A percentile compares a stretch with the other conserved stretches of the same genome.
phyloP scores from a whole-genome alignment of 352 stramenopile species.

The Globisporangium ultimum region DNA sequence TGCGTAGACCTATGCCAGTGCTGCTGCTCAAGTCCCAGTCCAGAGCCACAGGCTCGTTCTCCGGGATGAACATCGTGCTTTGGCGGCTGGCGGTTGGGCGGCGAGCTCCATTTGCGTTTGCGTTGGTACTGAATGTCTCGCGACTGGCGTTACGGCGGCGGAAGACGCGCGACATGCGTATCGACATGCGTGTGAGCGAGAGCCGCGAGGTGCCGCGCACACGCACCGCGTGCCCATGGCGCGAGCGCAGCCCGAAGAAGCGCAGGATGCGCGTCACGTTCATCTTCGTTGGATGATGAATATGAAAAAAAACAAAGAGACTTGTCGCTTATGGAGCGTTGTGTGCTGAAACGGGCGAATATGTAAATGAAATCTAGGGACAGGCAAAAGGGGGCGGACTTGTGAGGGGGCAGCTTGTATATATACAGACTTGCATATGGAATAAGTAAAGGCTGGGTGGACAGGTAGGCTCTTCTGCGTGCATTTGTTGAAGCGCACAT shows the following conservation, averaged over 20 bases:
- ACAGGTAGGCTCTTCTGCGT: no score
- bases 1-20: constrained; percentile 11
- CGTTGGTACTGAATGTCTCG: not conserved
- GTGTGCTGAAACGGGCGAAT: no score
- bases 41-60: constrained; percentile 13
- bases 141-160: constrained; percentile 1
- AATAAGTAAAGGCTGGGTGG: no score
- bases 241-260: constrained; percentile 17
- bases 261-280: constrained; percentile 13
- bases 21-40: constrained; percentile 12
- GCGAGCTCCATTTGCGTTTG: not conserved
- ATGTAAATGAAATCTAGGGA: no score
- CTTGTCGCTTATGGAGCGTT: no score
- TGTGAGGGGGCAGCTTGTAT: no score
- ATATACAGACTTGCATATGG: no score
- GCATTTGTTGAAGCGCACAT: no score
- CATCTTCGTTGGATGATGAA: constrained; percentile 4
- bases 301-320: not conserved
- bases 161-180: constrained; percentile 11
- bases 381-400: no score
- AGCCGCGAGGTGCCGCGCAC: not conserved
- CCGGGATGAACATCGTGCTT: constrained; percentile 10
- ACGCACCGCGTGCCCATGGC: not conserved
- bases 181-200: constrained; percentile 3
- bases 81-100: not conserved